Base-by-base conservation (phyloP, 139 green algal genomes). In the Volvox africanus region DNA sequence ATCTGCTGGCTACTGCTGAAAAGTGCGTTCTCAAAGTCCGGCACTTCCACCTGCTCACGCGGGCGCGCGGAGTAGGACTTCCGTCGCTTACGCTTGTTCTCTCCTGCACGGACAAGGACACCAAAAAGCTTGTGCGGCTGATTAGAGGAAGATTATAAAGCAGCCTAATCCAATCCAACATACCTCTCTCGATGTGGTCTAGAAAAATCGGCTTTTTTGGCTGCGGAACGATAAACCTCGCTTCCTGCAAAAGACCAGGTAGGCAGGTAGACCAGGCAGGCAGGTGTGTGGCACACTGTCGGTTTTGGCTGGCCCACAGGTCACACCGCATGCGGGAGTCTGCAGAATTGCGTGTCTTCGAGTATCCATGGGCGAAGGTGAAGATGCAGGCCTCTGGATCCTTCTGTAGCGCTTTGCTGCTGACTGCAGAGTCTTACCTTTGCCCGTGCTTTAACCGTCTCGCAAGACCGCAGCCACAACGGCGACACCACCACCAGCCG, bases 1-100 rank as follows among this genome's bases (percentile, higher is more conserved):
- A 95, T 93, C 76, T 93, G 93, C 86, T 95, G 93, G 81, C 91
- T 94, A 86, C 93, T 95, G 81, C 88, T 93, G 86, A 94, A 95
- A 22, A 93, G 84, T 6, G 84, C 89, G 32, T 91, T 91, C 28
- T 91, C 73, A 0, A 91, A 19, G 32, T 95, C 91, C 0, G 92
- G 69, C 2, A 67, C 26, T 30, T 91, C 71, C 20, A 90, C 76
- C 33, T 44, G 76, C 61, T 86, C 87, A 18, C 87, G 76, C 16
- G 87, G 87, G 26, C 76, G 33, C 21, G 44, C 28, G n/a, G 86
- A 24, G 12, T 76, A 14, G 14, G 87, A 91, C n/a, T 86, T 91
- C 24, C 44, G 44, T 55, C 87, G 87, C 76, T 91, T 91, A 5
- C 87, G 87, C 76, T 90, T 90, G n/a, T 5, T 33, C 0, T 19